phyloP scores from a whole-genome alignment of 2,329 filamentous ascomycete genomes.

The Nigrospora oryzae region DNA sequence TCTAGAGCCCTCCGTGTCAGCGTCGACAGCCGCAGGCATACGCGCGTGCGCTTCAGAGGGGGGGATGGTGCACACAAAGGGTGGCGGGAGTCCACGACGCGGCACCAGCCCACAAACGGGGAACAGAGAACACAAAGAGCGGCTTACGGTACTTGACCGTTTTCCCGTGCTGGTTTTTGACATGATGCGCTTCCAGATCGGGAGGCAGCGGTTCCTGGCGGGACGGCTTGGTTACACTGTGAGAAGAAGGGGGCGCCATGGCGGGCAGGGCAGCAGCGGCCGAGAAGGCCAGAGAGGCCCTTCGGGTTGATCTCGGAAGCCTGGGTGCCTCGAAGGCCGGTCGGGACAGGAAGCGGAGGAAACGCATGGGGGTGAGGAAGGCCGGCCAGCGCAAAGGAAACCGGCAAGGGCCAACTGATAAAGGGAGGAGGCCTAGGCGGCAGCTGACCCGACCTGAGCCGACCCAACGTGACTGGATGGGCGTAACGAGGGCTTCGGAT shows the following conservation, averaged over 20 bases:
- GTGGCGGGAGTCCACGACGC: no score
- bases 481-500: no score
- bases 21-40: background rate
- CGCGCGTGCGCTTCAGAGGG: slow-evolving; percentile 7
- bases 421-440: no score
- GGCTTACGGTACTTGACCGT: slow-evolving; percentile 40
- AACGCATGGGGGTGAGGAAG: no score
- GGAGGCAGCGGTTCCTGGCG: slow-evolving; percentile 26
- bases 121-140: slow-evolving; percentile 19
- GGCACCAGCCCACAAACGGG: background rate
- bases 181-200: slow-evolving; percentile 37
- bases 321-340: no score
- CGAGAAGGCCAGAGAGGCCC: background rate
- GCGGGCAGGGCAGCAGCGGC: background rate
- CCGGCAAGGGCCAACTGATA: no score
- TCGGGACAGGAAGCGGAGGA: no score
- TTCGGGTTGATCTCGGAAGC: background rate
- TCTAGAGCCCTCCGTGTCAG: background rate
- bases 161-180: slow-evolving; percentile 29
- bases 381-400: no score
- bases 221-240: background rate
- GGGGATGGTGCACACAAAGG: no score
- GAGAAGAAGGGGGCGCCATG: background rate
- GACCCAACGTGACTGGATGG: no score
- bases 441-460: no score